These are phyloP conservation scores for Vaccinium myrtillus DNA, from an alignment of 148 eudicot species.

Conservation along the genomic window DNA sequence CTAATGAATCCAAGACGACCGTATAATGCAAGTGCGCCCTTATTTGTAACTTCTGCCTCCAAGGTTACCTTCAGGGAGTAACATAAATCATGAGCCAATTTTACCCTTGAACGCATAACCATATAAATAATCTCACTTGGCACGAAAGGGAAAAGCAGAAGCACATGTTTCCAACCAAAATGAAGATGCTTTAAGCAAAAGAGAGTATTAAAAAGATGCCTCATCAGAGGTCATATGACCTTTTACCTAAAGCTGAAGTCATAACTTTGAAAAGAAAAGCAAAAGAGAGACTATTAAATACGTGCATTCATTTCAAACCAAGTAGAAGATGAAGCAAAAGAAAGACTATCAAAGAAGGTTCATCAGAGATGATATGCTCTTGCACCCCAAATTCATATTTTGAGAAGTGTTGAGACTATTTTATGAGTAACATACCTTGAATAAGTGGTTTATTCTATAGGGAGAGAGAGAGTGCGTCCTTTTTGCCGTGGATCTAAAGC, in stretches of 20 bases:
- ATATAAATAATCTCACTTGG: no score
- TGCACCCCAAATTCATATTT: neutral
- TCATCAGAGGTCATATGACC: neutral
- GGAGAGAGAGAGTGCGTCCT: neutral
- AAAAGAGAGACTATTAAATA: neutral
- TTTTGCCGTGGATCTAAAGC: neutral
- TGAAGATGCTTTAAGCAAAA: neutral
- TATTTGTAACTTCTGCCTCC: conserved; percentile 97
- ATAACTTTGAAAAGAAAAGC: neutral
- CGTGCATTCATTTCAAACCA: neutral
- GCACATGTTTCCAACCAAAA: neutral
- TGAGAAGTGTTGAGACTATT: neutral
- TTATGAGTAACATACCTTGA: neutral
- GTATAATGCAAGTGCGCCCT: conserved; percentile 89
- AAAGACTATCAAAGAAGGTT: neutral
- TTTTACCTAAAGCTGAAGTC: neutral
- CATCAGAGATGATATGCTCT: neutral
- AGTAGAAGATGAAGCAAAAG: neutral
- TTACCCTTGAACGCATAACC: neutral
- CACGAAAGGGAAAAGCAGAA: neutral
- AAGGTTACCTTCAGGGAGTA: conserved; percentile 63
- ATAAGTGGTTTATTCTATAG: neutral
- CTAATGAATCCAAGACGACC: conserved; percentile 93
- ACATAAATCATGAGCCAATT: conserved; percentile 13
- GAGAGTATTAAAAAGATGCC: neutral